phyloP scores from a whole-genome alignment of 495 filamentous ascomycete species.

The Talaromyces stipitatus region DNA sequence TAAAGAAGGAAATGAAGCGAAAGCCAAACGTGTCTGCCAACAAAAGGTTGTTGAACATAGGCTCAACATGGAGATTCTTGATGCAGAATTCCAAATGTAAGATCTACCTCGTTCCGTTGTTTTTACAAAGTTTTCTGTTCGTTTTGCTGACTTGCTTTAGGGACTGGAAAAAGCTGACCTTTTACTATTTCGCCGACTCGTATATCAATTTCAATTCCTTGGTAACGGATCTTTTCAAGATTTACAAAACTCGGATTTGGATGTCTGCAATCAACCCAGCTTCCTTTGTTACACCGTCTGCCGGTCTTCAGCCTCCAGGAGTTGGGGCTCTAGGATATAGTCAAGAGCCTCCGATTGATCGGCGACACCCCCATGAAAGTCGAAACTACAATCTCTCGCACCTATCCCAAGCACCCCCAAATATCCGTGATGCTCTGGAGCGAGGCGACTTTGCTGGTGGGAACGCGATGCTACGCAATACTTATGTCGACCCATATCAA shows the following conservation, averaged over 20 bases:
- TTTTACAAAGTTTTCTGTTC: not conserved
- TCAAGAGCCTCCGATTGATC: slow-evolving; percentile 26
- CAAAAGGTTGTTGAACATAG: slow-evolving; percentile 93
- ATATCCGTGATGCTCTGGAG: slow-evolving; percentile 6
- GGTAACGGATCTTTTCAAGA: slow-evolving; percentile 95
- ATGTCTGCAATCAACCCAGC: slow-evolving; percentile 99
- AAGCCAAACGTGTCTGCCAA: slow-evolving; percentile 92
- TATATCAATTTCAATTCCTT: slow-evolving; percentile 99
- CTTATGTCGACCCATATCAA: slow-evolving; percentile 32
- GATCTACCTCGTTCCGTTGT: slow-evolving; percentile 19
- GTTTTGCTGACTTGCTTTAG: slow-evolving; percentile 32
- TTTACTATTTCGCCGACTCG: slow-evolving; percentile 95
- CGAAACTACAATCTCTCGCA: slow-evolving; percentile 15
- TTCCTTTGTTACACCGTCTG: slow-evolving; percentile 80
- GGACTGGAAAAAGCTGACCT: slow-evolving; percentile 98
- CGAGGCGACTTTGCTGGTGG: slow-evolving; percentile 17
- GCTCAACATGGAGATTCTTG: slow-evolving; percentile 95
- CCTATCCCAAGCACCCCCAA: not conserved
- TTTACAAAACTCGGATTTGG: slow-evolving; percentile 98
- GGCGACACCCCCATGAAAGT: slow-evolving; percentile 26
- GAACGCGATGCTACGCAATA: slow-evolving; percentile 19
- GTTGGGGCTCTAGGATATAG: slow-evolving; percentile 25
- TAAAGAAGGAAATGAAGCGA: slow-evolving; percentile 96
- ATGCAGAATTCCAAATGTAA: slow-evolving; percentile 99
- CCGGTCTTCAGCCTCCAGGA: slow-evolving; percentile 49